Percentiles rank a stretch among this genome's conserved stretches.
These are phyloP conservation scores for Syncephalastrum racemosum DNA, from an alignment of 371 early-diverging fungal genomes.

Conservation along the genomic window DNA sequence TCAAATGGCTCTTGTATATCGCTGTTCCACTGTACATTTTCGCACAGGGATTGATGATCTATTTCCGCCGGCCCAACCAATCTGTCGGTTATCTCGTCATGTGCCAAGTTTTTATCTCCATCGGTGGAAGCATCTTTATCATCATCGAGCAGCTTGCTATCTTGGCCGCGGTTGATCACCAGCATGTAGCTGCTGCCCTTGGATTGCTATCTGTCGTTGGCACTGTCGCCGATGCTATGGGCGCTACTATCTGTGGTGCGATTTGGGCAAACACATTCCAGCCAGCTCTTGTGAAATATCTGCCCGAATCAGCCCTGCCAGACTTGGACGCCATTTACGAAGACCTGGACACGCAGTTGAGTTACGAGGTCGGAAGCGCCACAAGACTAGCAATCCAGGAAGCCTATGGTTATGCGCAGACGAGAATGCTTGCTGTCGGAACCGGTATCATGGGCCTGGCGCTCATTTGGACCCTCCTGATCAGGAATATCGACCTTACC, in stretches of 20 bases:
- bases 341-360: slow-evolving; percentile 17
- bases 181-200: slow-evolving; percentile 17
- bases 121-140: slow-evolving; percentile 22
- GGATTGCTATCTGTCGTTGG: slow-evolving; percentile 18
- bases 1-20: slow-evolving; percentile 18
- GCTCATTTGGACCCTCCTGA: slow-evolving; percentile 14
- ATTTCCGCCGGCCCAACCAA: slow-evolving; percentile 23
- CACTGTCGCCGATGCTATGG: slow-evolving; percentile 16
- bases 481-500: slow-evolving; percentile 15
- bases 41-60: slow-evolving; percentile 22
- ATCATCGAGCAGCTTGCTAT: slow-evolving; percentile 18
- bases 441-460: slow-evolving; percentile 14
- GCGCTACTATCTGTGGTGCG: slow-evolving; percentile 20
- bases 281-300: slow-evolving; percentile 7
- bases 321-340: slow-evolving; percentile 18
- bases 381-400: slow-evolving; percentile 17
- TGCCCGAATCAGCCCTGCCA: slow-evolving; percentile 8
- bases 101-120: slow-evolving; percentile 21
- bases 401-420: slow-evolving; percentile 22
- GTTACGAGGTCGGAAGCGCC: slow-evolving; percentile 15
- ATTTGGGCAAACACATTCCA: slow-evolving; percentile 22
- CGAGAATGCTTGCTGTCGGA: slow-evolving; percentile 23
- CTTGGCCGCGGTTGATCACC: slow-evolving; percentile 23
- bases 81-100: slow-evolving; percentile 21
- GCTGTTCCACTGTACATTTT: slow-evolving; percentile 19